A percentile compares a stretch with the other conserved stretches of the same genome.
These are phyloP conservation scores for Arthrobotrys megalospora DNA, from an alignment of 2,329 filamentous ascomycete species.

Conservation along the genomic window DNA sequence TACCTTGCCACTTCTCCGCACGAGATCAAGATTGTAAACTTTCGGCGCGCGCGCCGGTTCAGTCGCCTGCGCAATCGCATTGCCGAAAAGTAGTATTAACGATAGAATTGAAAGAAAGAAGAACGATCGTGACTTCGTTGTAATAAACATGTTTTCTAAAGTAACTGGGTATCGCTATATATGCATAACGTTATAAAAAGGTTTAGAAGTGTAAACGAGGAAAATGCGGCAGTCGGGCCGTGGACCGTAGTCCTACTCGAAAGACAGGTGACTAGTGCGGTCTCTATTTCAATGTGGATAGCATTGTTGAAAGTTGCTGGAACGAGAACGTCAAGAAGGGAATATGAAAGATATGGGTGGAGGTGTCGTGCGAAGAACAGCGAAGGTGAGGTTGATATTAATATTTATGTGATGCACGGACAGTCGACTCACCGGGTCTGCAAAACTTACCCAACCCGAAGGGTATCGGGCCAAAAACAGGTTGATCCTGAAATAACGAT, in stretches of 20 bases:
- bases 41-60: background rate
- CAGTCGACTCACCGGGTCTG: too few species aligned
- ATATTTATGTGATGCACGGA: background rate
- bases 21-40: background rate
- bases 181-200: background rate
- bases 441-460: too few species aligned
- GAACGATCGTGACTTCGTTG: background rate
- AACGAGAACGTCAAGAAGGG: too few species aligned
- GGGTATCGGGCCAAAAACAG: too few species aligned
- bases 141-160: background rate
- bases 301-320: background rate
- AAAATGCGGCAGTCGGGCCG: background rate
- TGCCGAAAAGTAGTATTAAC: background rate
- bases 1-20: slow-evolving; percentile 1
- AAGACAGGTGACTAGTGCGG: background rate
- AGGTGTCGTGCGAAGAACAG: background rate
- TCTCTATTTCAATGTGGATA: slow-evolving; percentile 1
- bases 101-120: slow-evolving; percentile 4
- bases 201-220: background rate
- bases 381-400: background rate
- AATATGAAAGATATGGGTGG: background rate
- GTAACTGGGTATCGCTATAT: background rate
- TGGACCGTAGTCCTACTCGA: background rate
- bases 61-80: background rate
- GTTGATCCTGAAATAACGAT: too few species aligned